A percentile compares a stretch with the other conserved stretches of the same genome.
Evolutionary conservation across 768 basidiomycete species (phyloP).

Genomic region (Mycena polygramma): DNA sequence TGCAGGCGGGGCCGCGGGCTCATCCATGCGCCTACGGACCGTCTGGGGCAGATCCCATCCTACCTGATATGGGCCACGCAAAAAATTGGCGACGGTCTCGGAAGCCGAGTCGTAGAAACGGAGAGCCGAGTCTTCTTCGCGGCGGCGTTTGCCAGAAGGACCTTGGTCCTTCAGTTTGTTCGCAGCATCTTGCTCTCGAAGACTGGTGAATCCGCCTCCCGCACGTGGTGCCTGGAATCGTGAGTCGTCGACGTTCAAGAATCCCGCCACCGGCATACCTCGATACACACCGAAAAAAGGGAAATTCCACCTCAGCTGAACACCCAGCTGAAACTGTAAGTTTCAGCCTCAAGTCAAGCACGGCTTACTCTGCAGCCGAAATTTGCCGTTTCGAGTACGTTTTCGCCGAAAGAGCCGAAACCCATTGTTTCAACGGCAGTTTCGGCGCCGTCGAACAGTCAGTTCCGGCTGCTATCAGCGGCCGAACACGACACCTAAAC

Average conservation of each 20-base stretch:
- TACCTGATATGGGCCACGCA: slow-evolving; percentile 52
- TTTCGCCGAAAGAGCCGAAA: too few relatives aligned
- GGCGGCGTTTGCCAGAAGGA: slow-evolving; percentile 63
- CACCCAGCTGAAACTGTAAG: too few relatives aligned
- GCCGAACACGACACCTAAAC: too few relatives aligned
- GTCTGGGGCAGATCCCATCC: slow-evolving; percentile 46
- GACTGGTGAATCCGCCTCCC: slow-evolving; percentile 70
- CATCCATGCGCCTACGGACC: slow-evolving; percentile 53
- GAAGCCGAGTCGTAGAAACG: slow-evolving; percentile 71
- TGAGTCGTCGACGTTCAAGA: not conserved
- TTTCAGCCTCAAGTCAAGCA: too few relatives aligned
- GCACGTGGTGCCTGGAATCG: slow-evolving; percentile 52
- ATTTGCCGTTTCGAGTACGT: too few relatives aligned
- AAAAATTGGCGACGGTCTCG: slow-evolving; percentile 63
- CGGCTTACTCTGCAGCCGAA: too few relatives aligned
- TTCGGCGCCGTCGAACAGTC: too few relatives aligned
- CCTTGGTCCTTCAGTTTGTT: slow-evolving; percentile 42
- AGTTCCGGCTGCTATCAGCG: too few relatives aligned
- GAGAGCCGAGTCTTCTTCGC: slow-evolving; percentile 66
- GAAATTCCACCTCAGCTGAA: too few relatives aligned
- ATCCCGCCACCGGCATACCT: slow-evolving; percentile 41
- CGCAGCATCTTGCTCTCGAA: slow-evolving; percentile 65
- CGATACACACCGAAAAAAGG: too few relatives aligned
- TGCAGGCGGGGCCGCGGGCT: slow-evolving; percentile 10
- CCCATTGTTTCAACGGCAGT: too few relatives aligned